These are phyloP conservation scores for Fabrea salina DNA, from an alignment of 169 alveolate genomes.

Conservation along the genomic window DNA sequence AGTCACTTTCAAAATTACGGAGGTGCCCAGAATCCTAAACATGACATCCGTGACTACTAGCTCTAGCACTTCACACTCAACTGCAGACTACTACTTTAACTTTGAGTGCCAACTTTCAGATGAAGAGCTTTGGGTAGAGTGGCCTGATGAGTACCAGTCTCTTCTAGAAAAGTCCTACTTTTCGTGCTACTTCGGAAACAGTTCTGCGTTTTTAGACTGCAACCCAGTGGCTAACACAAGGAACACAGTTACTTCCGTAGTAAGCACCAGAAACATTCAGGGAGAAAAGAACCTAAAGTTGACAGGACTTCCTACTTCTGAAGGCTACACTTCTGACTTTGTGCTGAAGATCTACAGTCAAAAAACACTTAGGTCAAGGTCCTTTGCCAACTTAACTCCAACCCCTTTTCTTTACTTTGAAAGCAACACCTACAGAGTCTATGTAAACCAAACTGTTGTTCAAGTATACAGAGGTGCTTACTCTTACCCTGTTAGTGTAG, in stretches of 20 bases:
- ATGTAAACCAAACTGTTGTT: background rate
- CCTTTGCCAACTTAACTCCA: constrained; percentile 24
- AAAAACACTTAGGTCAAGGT: background rate
- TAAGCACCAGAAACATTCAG: background rate
- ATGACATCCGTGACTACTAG: background rate
- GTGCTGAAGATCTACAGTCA: background rate
- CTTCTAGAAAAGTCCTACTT: background rate
- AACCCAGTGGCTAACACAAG: too few relatives aligned
- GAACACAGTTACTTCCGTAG: background rate
- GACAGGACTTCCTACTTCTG: background rate
- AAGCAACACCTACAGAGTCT: constrained; percentile 7
- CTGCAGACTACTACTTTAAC: background rate
- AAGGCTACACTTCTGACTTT: constrained; percentile 5
- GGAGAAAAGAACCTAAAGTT: background rate
- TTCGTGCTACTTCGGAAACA: background rate
- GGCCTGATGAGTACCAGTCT: constrained; percentile 14
- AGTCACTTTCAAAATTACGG: background rate
- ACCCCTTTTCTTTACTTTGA: background rate
- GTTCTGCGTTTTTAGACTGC: too few relatives aligned
- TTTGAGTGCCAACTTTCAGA: background rate
- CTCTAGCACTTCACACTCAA: constrained; percentile 1
- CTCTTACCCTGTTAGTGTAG: background rate
- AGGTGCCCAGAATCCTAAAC: background rate
- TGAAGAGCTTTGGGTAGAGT: background rate
- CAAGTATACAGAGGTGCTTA: constrained; percentile 19